Evolutionary conservation across 1,284 basidiomycete species (phyloP), one percentile per base, ranked within the genome.

Genomic region (Uromyces viciae-fabae): DNA sequence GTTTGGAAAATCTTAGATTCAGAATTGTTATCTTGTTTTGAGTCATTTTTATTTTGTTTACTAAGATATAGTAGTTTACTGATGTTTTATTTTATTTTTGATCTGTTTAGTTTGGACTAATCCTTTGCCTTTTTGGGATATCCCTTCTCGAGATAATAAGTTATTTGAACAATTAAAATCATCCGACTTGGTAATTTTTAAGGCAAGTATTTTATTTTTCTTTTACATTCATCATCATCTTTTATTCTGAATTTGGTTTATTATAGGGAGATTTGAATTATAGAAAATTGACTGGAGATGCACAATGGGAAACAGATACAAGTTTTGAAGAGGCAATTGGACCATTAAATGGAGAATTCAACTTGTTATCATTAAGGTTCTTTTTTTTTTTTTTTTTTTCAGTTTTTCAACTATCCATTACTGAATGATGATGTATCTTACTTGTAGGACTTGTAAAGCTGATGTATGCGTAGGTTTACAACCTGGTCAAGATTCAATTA

Each of bases 381-480:
- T 19, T 43, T 0, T 25, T n/a, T 58, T 36, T 31, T 3, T 60
- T 46, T 64, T 49, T 28, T 19, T 46, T 5, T 14, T 33, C 25
- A 25, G 19, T 66, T 25, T 22, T 77, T 68, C 11, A 38, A 52
- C 36, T 64, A 17, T 17, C 19, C 19, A 11, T 77, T 40, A 52
- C 38, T 40, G 11, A 49, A 49, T 36, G 69, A 17, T 3, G 3
- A 40, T 43, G 42, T 28, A 14, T 73, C 22, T 86, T 92, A 92
- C 2, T 86, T 87, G 98, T 81, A 90, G 96, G 33, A 99, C 96
- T 0, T 95, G 93, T 88, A 98, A 99, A 86, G 96, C 96, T 0
- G 95, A 98, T 85, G 95, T 98, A 0, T 92, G 92, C 43, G 93
- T 94, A 17, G 94, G 92, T 1, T 88, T 96, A 5, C 86, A 90